A percentile compares a stretch with the other conserved stretches of the same genome.
Conservation (phyloP, 768 basidiomycete genomes). For the Naganishia kalamii region DNA sequence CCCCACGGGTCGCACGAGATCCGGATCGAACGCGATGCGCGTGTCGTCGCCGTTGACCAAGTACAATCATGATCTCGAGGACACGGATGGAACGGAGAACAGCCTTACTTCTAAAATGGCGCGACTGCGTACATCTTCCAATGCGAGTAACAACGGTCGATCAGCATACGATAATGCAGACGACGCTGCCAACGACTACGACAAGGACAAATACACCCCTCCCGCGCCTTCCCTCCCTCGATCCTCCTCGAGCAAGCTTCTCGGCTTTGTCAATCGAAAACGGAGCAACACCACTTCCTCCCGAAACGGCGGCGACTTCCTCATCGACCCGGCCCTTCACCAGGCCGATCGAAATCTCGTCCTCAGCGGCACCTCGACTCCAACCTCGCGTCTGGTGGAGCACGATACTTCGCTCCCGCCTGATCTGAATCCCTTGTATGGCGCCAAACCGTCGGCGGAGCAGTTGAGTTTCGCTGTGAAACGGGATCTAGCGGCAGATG, state of each 20-base stretch:
- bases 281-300: conserved; percentile 16
- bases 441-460: conserved; percentile 2
- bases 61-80: conserved; percentile 1
- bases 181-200: not conserved
- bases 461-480: conserved; percentile 7
- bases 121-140: conserved; percentile 7
- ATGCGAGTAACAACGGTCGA: not conserved
- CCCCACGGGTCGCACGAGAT: not conserved
- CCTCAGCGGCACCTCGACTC: too few relatives aligned
- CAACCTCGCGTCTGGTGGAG: not conserved
- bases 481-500: conserved; percentile 27
- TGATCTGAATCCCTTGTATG: conserved; percentile 1
- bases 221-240: not conserved
- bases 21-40: not conserved
- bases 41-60: conserved; percentile 13
- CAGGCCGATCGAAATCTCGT: conserved; percentile 3
- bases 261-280: conserved; percentile 15
- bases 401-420: not conserved
- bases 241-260: conserved; percentile 13
- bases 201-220: not conserved
- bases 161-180: not conserved
- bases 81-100: not conserved
- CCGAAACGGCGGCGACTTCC: conserved; percentile 14
- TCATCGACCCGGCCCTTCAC: conserved; percentile 14
- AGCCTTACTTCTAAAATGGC: conserved; percentile 4